phyloP scores from a whole-genome alignment of 768 basidiomycete genomes.

The Leccinum subgranulosum region DNA sequence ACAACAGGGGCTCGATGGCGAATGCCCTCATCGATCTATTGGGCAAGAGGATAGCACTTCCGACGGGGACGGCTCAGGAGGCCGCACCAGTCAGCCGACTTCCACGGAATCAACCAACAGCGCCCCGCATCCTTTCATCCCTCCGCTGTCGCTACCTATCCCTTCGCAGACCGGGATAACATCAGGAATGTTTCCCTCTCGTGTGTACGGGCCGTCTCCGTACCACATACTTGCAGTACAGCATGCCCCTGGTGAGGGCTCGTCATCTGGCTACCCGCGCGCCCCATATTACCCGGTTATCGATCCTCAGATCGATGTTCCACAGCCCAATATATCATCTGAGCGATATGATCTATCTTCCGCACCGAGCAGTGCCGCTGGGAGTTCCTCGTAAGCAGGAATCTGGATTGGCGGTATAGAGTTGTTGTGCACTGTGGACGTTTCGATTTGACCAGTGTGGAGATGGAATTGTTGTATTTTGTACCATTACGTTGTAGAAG shows the following conservation, averaged over 20 bases:
- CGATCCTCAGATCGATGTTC: slow-evolving; percentile 35
- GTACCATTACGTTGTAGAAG: background rate
- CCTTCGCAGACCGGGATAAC: slow-evolving; percentile 17
- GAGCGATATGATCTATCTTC: slow-evolving; percentile 32
- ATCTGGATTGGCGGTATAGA: background rate
- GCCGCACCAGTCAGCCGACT: background rate
- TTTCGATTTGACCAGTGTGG: background rate
- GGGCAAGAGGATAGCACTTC: slow-evolving; percentile 22
- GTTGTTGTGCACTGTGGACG: background rate
- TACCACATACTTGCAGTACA: slow-evolving; percentile 28
- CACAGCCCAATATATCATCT: slow-evolving; percentile 32
- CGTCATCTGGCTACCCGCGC: slow-evolving; percentile 24
- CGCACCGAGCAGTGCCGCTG: slow-evolving; percentile 4
- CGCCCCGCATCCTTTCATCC: slow-evolving; percentile 14
- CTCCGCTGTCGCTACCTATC: slow-evolving; percentile 11
- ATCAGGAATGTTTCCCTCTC: slow-evolving; percentile 22
- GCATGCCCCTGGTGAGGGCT: slow-evolving; percentile 22
- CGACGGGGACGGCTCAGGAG: slow-evolving; percentile 22
- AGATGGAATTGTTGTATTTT: slow-evolving; percentile 6
- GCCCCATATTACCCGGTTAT: slow-evolving; percentile 38
- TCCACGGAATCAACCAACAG: background rate
- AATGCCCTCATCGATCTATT: slow-evolving; percentile 42
- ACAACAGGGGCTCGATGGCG: slow-evolving; percentile 41
- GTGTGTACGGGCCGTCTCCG: slow-evolving; percentile 26
- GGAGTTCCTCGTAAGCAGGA: slow-evolving; percentile 14